phyloP scores from a whole-genome alignment of 441 rosid genomes.

The Erodium trifolium region DNA sequence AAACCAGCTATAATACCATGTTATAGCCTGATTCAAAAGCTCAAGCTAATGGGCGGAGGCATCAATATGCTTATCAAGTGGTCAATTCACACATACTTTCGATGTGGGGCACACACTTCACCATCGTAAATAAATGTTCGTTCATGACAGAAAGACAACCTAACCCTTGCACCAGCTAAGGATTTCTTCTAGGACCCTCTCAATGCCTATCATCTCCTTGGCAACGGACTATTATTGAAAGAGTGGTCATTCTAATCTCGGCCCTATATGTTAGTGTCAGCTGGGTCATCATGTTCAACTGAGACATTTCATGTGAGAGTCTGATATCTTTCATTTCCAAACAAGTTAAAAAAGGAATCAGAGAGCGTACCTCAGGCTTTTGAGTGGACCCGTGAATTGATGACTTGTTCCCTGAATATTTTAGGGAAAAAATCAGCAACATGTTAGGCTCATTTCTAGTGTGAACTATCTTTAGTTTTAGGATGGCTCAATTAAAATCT shows the following conservation, averaged over 20 bases:
- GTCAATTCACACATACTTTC: too few relatives aligned
- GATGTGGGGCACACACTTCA: too few relatives aligned
- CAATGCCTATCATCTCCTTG: background rate
- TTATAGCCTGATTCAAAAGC: too few relatives aligned
- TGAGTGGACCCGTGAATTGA: background rate
- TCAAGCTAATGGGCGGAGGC: too few relatives aligned
- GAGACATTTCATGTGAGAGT: conserved; percentile 7
- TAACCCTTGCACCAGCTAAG: conserved; percentile 7
- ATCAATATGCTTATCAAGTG: too few relatives aligned
- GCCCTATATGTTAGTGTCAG: background rate
- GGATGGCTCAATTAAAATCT: background rate
- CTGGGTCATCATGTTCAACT: background rate
- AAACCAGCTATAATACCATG: too few relatives aligned
- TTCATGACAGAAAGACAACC: conserved; percentile 17
- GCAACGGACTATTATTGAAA: background rate
- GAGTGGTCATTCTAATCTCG: background rate
- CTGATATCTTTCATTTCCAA: conserved; percentile 8
- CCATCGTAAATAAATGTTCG: background rate
- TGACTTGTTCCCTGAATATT: background rate
- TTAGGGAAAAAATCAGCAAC: background rate
- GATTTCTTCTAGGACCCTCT: conserved; percentile 19
- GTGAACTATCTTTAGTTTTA: background rate
- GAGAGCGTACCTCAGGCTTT: background rate
- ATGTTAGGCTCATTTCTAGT: conserved; percentile 3
- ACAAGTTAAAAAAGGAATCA: background rate